These are phyloP conservation scores for Spathaspora hagerdaliae DNA, from an alignment of 805 yeast genomes.

Conservation along the genomic window DNA sequence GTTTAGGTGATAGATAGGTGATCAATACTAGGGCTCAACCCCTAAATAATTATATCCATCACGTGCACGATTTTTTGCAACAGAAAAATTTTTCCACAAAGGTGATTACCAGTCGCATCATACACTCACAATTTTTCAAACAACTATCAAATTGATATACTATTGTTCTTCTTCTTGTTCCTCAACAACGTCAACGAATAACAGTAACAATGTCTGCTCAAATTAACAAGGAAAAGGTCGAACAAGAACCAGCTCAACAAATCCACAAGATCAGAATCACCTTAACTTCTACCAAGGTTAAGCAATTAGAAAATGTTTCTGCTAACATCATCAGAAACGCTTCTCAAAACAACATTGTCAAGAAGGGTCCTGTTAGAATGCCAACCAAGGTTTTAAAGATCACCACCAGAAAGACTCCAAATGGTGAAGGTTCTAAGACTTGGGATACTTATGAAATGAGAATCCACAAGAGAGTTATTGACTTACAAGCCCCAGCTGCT, in stretches of 20 bases:
- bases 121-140: neutral
- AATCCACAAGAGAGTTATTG: constrained; percentile 99
- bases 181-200: constrained; percentile 31
- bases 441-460: constrained; percentile 99
- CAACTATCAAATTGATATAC: constrained; percentile 1
- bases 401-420: constrained; percentile 99
- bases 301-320: constrained; percentile 96
- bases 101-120: neutral
- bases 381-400: constrained; percentile 98
- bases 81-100: neutral
- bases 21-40: neutral
- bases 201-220: constrained; percentile 63
- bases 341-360: constrained; percentile 71
- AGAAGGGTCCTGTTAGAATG: constrained; percentile 99
- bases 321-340: constrained; percentile 87
- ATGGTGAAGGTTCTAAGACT: constrained; percentile 99
- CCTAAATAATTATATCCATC: neutral
- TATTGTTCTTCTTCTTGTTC: constrained; percentile 8
- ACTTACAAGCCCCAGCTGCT: constrained; percentile 94
- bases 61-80: neutral
- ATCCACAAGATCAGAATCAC: constrained; percentile 98
- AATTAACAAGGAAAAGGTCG: constrained; percentile 78
- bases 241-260: constrained; percentile 71
- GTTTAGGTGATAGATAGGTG: too few relatives aligned
- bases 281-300: constrained; percentile 97